These are phyloP conservation scores for Carallia pectinifolia DNA, from an alignment of 345 rosid genomes.

Conservation along the genomic window DNA sequence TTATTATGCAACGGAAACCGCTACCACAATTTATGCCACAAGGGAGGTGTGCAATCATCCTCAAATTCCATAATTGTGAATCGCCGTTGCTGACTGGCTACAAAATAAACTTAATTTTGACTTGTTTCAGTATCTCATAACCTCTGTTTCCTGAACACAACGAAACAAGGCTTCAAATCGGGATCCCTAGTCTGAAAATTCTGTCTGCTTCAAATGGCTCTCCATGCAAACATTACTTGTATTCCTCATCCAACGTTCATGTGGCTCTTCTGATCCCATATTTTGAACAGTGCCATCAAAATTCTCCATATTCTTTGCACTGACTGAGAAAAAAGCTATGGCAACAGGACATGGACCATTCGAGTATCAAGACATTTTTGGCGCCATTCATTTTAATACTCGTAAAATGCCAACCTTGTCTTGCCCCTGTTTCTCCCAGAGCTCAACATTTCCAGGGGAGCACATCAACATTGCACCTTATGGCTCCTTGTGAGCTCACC, in stretches of 20 bases:
- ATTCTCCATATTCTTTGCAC: conserved; percentile 20
- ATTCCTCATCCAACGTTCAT: not conserved
- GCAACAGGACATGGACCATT: conserved; percentile 3
- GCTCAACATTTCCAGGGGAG: not conserved
- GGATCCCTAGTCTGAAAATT: conserved; percentile 42
- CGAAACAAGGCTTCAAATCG: conserved; percentile 23
- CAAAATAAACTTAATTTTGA: no score
- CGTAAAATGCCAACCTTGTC: not conserved
- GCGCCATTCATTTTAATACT: not conserved
- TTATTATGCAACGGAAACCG: no score
- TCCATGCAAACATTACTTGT: conserved; percentile 35
- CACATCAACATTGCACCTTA: conserved; percentile 1
- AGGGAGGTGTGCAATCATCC: no score
- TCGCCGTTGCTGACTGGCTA: no score
- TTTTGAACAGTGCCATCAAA: conserved; percentile 6
- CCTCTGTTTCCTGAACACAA: no score
- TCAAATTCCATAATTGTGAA: no score
- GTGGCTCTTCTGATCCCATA: conserved; percentile 15
- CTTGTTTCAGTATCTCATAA: not conserved
- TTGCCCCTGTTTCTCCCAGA: not conserved
- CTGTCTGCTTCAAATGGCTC: conserved; percentile 34
- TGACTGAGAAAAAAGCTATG: conserved; percentile 7
- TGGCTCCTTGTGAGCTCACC: not conserved
- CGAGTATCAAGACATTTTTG: not conserved
- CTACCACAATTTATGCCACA: no score